A percentile compares a stretch with the other conserved stretches of the same genome.
Evolutionary conservation across 2,329 filamentous ascomycete genomes (phyloP).

Genomic region (Aaosphaeria arxii): DNA sequence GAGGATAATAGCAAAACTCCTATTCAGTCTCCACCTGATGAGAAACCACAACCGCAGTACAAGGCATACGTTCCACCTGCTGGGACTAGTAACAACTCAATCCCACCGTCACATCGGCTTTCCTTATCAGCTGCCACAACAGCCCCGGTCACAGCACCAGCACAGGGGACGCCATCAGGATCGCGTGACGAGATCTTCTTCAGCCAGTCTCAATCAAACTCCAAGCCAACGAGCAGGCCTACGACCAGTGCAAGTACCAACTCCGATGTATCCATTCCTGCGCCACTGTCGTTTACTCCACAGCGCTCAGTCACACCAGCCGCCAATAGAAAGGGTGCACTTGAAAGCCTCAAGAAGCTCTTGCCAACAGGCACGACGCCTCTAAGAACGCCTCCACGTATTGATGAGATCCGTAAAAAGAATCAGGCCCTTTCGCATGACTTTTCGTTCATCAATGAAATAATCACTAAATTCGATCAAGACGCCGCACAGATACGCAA

Average conservation of each 20-base stretch:
- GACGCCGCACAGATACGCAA: constrained; percentile 43
- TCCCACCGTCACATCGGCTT: constrained; percentile 16
- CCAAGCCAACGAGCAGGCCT: constrained; percentile 12
- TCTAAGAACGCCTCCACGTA: constrained; percentile 9
- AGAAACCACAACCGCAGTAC: constrained; percentile 21
- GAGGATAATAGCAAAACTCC: constrained; percentile 30
- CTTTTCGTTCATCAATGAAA: constrained; percentile 14
- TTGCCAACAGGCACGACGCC: constrained; percentile 15
- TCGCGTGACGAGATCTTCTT: constrained; percentile 38
- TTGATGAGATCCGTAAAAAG: constrained; percentile 20
- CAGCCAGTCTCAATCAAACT: constrained; percentile 7
- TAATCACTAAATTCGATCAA: constrained; percentile 44
- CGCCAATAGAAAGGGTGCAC: constrained; percentile 9
- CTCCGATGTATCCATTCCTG: constrained; percentile 20
- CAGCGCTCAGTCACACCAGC: constrained; percentile 9
- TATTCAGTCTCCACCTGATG: constrained; percentile 28
- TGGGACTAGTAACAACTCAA: constrained; percentile 5
- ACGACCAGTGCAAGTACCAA: constrained; percentile 13
- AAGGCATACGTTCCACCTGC: constrained; percentile 31
- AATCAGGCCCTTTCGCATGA: constrained; percentile 13
- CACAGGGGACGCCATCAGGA: constrained; percentile 6
- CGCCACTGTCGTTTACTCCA: constrained; percentile 20
- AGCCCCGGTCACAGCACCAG: not conserved
- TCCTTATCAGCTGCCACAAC: constrained; percentile 17
- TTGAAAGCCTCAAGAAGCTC: constrained; percentile 15